phyloP scores from a whole-genome alignment of 805 yeast species.

The Yarrowia sp. region DNA sequence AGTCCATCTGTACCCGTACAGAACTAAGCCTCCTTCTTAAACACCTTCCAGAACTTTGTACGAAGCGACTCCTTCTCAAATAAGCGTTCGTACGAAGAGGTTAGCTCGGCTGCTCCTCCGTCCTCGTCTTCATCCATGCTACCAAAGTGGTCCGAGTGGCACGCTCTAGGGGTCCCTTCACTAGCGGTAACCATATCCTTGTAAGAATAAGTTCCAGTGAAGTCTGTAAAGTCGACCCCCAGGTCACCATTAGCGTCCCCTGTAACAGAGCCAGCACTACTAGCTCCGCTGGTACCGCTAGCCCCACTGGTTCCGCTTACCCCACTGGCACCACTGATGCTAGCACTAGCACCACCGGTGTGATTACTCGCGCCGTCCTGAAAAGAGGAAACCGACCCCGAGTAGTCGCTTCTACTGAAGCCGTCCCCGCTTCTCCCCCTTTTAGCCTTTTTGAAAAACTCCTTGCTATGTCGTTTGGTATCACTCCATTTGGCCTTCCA shows the following conservation, averaged over 20 bases:
- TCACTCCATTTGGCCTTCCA: slow-evolving; percentile 19
- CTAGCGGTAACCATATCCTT: slow-evolving; percentile 14
- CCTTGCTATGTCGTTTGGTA: slow-evolving; percentile 11
- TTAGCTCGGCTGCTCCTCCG: not conserved
- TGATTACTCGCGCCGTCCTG: not conserved
- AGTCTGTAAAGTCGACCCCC: not conserved
- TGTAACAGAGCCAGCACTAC: not conserved
- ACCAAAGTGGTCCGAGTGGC: not conserved
- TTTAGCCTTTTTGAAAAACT: not conserved
- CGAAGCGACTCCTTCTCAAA: not conserved
- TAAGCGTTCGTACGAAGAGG: not conserved
- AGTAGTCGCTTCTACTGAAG: not conserved
- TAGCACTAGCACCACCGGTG: not conserved
- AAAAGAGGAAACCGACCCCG: not conserved
- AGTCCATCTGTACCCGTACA: not conserved
- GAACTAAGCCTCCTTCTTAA: not conserved
- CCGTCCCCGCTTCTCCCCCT: not conserved
- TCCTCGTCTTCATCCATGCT: not conserved
- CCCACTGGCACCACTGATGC: not conserved
- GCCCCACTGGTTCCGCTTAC: not conserved
- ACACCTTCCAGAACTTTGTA: slow-evolving; percentile 7
- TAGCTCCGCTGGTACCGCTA: not conserved
- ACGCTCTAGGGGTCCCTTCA: slow-evolving; percentile 11
- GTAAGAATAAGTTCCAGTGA: slow-evolving; percentile 1
- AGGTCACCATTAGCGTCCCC: not conserved